These are phyloP conservation scores for Boletellus dicymbophilus DNA, from an alignment of 1,284 basidiomycete genomes.

Conservation along the genomic window DNA sequence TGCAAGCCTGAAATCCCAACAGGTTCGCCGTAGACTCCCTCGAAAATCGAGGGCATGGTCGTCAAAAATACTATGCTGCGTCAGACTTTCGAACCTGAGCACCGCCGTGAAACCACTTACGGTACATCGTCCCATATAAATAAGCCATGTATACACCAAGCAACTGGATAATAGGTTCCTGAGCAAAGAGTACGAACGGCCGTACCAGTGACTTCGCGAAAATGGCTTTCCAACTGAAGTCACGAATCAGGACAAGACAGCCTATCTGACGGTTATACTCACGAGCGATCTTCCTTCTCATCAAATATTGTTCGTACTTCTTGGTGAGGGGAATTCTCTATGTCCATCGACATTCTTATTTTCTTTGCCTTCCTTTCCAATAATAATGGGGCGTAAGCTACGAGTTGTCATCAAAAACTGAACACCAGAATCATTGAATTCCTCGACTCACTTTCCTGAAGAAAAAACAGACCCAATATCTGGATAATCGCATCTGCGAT, in stretches of 20 bases:
- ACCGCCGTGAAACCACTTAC: slow-evolving; percentile 37
- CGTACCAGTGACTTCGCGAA: slow-evolving; percentile 40
- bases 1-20: slow-evolving; percentile 61
- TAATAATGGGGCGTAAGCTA: slow-evolving; percentile 64
- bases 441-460: slow-evolving; percentile 58
- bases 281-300: slow-evolving; percentile 42
- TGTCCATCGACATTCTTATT: slow-evolving; percentile 46
- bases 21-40: slow-evolving; percentile 47
- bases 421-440: not conserved
- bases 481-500: slow-evolving; percentile 54
- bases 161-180: slow-evolving; percentile 51
- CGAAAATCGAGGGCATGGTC: slow-evolving; percentile 64
- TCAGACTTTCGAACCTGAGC: too few relatives aligned
- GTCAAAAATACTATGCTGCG: slow-evolving; percentile 56
- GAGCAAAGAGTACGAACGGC: slow-evolving; percentile 47
- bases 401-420: too few relatives aligned
- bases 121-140: slow-evolving; percentile 53
- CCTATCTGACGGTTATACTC: slow-evolving; percentile 17
- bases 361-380: slow-evolving; percentile 57
- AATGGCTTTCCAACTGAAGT: slow-evolving; percentile 38
- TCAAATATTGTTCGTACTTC: slow-evolving; percentile 49
- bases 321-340: slow-evolving; percentile 41
- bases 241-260: not conserved
- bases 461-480: slow-evolving; percentile 53
- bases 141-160: slow-evolving; percentile 52